Evolutionary conservation across 2,329 filamentous ascomycete species (phyloP), one percentile per base, ranked within the genome.

Genomic region (Dactylellina cionopaga): DNA sequence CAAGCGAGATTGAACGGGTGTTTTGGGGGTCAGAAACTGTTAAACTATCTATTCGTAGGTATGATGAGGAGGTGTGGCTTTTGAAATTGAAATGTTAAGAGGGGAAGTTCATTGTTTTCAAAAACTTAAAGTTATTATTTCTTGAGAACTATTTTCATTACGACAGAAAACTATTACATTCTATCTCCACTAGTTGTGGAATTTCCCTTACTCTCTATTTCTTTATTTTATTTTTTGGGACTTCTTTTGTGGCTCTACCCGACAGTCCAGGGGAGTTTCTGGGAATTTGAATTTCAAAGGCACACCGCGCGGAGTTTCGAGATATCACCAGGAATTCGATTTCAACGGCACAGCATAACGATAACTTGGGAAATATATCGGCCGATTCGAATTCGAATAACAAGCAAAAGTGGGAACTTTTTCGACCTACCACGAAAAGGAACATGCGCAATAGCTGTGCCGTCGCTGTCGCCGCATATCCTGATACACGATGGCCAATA

Each of bases 401-500:
- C 17, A 33, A 39, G 24, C 2, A 15, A 15, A 35, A 2, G 25
- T 22, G 31, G 25, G 29, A 52, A 33, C 13, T 7, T 52, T 35
- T 15, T 24, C 13, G 22, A 52, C 19, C 37, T 37, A 22, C 37
- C 6, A 47, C 27, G 35, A 55, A 63, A 51, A 47, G 59, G 59
- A 71, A 58, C 58, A 71, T 71, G 68, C 68, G 52, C 55, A 15
- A 24, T 44, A 72, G 58, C 52, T 60, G 51, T 46, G 59, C 59
- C 33, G 44, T 63, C 47, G 35, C 46, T 55, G 52, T 46, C 52
- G 68, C 59, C 59, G 68, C 68, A 72, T 72, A 72, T 29, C 59
- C 68, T 43, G 68, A 72, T 55, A 64, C 59, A 72, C 51, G 59
- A 72, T 72, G 68, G 68, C 68, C 59, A 52, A 65, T 72, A 65